A percentile compares a stretch with the other conserved stretches of the same genome.
These are phyloP conservation scores for Leptographium procerum DNA, from an alignment of 2,329 filamentous ascomycete species.

Conservation along the genomic window DNA sequence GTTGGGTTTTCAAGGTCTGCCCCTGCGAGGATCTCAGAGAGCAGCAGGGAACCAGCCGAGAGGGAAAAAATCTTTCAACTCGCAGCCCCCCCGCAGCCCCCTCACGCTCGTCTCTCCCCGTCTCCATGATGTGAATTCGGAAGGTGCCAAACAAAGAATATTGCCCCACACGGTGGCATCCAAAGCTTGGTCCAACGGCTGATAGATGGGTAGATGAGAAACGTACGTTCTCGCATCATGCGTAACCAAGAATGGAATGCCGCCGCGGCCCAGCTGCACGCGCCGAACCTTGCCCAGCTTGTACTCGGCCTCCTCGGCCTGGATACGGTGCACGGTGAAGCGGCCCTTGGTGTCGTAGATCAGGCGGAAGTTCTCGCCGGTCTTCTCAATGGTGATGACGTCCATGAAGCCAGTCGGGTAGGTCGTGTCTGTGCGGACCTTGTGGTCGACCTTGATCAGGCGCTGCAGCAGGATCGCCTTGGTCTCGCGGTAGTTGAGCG, in stretches of 20 bases:
- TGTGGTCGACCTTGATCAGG: slow-evolving; percentile 98
- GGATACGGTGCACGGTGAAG: slow-evolving; percentile 99
- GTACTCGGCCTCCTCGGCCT: slow-evolving; percentile 97
- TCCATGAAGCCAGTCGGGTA: slow-evolving; percentile 99
- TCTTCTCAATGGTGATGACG: slow-evolving; percentile 99
- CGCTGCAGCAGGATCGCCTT: slow-evolving; percentile 99
- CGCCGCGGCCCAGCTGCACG: slow-evolving; percentile 97
- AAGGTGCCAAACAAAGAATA: background rate
- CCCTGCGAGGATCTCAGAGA: background rate
- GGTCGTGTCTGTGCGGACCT: slow-evolving; percentile 97
- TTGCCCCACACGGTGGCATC: slow-evolving; percentile 30
- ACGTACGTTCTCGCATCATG: slow-evolving; percentile 99
- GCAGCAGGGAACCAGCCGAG: background rate
- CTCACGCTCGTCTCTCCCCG: background rate
- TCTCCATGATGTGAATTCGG: background rate
- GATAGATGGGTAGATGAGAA: slow-evolving; percentile 75
- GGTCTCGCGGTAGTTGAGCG: slow-evolving; percentile 95
- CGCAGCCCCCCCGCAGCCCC: background rate
- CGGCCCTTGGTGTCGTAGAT: slow-evolving; percentile 99
- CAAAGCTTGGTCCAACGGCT: slow-evolving; percentile 99
- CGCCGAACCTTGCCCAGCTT: slow-evolving; percentile 99
- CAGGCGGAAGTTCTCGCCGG: slow-evolving; percentile 99
- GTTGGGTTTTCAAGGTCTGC: background rate
- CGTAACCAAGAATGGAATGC: slow-evolving; percentile 99
- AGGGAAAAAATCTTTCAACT: background rate